Evolutionary conservation across 805 yeast genomes (phyloP).

Genomic region (Ascoidea asiatica): DNA sequence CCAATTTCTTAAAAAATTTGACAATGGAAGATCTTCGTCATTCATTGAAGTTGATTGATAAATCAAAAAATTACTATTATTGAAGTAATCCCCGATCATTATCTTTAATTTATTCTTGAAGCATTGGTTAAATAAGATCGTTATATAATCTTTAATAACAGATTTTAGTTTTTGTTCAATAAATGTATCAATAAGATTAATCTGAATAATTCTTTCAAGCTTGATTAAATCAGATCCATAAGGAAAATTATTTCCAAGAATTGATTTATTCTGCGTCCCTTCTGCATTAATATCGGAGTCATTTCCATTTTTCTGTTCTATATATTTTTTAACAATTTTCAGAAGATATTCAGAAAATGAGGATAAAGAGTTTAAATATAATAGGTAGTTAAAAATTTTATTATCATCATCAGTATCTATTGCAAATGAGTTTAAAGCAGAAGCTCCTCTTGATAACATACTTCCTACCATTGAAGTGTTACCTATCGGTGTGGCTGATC

Average conservation of each 20-base stretch:
- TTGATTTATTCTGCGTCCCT: slow-evolving; percentile 18
- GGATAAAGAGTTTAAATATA: slow-evolving; percentile 62
- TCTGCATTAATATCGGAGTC: slow-evolving; percentile 10
- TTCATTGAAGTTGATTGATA: slow-evolving; percentile 11
- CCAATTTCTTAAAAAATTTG: slow-evolving; percentile 55
- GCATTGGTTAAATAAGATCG: slow-evolving; percentile 34
- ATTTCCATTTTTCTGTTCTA: slow-evolving; percentile 1
- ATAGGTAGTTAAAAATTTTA: slow-evolving; percentile 44
- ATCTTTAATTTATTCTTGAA: slow-evolving; percentile 29
- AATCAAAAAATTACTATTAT: slow-evolving; percentile 15
- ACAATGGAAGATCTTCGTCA: slow-evolving; percentile 21
- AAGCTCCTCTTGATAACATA: slow-evolving; percentile 29
- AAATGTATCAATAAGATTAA: slow-evolving; percentile 12
- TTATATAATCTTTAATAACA: slow-evolving; percentile 23
- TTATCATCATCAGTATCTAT: slow-evolving; percentile 25
- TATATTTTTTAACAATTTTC: slow-evolving; percentile 31
- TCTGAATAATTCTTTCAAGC: slow-evolving; percentile 15
- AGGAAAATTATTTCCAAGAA: slow-evolving; percentile 22
- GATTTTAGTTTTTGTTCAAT: slow-evolving; percentile 16
- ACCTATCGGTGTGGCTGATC: not conserved
- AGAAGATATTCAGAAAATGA: slow-evolving; percentile 44
- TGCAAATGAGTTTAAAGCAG: slow-evolving; percentile 22
- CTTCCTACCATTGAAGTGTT: slow-evolving; percentile 11
- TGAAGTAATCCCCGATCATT: slow-evolving; percentile 28
- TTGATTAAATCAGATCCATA: slow-evolving; percentile 21